phyloP scores from a whole-genome alignment of 257 asterid species.

The Primulina huaijiensis region DNA sequence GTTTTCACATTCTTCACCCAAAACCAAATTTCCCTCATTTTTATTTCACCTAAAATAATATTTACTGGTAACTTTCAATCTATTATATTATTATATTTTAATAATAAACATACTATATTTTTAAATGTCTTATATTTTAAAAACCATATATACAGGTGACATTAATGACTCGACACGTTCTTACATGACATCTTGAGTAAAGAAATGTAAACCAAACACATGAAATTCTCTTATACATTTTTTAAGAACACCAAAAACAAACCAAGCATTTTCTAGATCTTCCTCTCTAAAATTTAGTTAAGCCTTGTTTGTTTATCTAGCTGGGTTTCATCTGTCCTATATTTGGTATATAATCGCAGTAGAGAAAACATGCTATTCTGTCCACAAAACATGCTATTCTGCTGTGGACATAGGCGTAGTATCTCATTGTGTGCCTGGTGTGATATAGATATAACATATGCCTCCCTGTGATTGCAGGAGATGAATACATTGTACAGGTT shows the following conservation, averaged over 20 bases:
- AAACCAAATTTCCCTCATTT: too few relatives aligned
- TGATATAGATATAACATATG: constrained; percentile 16
- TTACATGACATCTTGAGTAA: not conserved
- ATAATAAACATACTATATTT: too few relatives aligned
- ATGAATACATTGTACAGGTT: constrained; percentile 90
- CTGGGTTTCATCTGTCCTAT: not conserved
- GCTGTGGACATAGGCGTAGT: constrained; percentile 5
- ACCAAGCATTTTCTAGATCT: not conserved
- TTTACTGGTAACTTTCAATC: not conserved
- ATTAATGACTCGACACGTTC: not conserved
- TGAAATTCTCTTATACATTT: not conserved
- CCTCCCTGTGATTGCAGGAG: constrained; percentile 58
- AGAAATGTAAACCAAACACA: not conserved
- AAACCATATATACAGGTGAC: not conserved
- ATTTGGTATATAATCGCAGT: constrained; percentile 14
- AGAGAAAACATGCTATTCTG: constrained; percentile 8
- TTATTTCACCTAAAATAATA: too few relatives aligned
- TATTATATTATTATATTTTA: too few relatives aligned
- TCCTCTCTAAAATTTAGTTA: not conserved
- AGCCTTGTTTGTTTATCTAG: constrained; percentile 15
- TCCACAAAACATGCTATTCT: not conserved
- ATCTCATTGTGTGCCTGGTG: constrained; percentile 19
- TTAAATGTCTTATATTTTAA: not conserved
- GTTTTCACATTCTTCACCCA: too few relatives aligned
- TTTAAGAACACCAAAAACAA: not conserved